Evolutionary conservation across 208 protist genomes (phyloP), one percentile per base, ranked within the genome.

Genomic region (Leishmania amazonensis): DNA sequence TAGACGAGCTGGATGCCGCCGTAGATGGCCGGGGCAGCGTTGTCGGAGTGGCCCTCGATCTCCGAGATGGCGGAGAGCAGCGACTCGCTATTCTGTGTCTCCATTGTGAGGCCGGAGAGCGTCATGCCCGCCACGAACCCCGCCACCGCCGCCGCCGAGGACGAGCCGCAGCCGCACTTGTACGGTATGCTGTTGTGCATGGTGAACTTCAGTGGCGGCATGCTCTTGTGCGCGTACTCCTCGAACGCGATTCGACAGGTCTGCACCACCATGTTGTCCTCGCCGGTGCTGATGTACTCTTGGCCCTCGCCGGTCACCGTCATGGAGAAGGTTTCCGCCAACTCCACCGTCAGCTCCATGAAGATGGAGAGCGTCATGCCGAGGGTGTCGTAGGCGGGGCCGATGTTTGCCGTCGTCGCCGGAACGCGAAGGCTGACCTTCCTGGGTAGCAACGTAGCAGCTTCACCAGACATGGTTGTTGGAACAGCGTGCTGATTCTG

Each of bases 11-110:
- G 97, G 58, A 98, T 91, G 72, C 96, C 96, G 60, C 97, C 97
- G 89, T 99, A 99, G 54, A 99, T 96, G 82, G 94, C 95, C 3
- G 96, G 90, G 15, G 97, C 92, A 21, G 96, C 94, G 87, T 98
- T 99, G 88, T 99, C 97, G 0, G 96, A 88, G 88, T 98, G 96
- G 11, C 97, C 96, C 85, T 99, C 95, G 75, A 98, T 94, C 19
- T 87, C 83, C 2, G 95, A 89, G 67, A 97, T 96, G 58, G 96
- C 89, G 57, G 92, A 88, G 40, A 98, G 89, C 64, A 98, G 85
- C 78, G 84, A 86, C 89, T 97, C 95, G 42, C 89, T 81, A 38
- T 89, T 79, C 40, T 87, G 72, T 42, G 95, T 94, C 62, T 84
- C 82, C 86, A 98, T 91, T 47, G 96, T 93, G 28, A 96, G 75